phyloP scores from a whole-genome alignment of 2,329 filamentous ascomycete species.

The Massarina eburnea region DNA sequence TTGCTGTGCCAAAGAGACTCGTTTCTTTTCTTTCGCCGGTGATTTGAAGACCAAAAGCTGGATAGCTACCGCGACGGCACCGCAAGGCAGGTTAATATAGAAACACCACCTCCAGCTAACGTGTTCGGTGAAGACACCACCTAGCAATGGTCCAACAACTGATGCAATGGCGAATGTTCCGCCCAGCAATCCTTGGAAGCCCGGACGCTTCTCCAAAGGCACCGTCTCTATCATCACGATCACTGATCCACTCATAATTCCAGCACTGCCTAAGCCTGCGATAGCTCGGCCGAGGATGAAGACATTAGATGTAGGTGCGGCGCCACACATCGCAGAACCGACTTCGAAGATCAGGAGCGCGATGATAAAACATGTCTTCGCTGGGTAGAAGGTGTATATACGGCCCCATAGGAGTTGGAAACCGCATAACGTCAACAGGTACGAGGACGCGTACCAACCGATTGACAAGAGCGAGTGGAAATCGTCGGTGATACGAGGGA shows the following conservation, averaged over 20 bases:
- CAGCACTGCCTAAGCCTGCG: conserved; percentile 39
- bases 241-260: conserved; percentile 37
- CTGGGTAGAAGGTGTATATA: conserved; percentile 2
- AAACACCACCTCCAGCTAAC: neutral
- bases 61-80: neutral
- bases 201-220: conserved; percentile 42
- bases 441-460: conserved; percentile 38
- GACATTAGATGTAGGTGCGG: conserved; percentile 17
- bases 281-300: conserved; percentile 45
- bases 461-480: conserved; percentile 40
- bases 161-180: neutral
- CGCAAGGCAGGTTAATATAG: neutral
- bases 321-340: conserved; percentile 32
- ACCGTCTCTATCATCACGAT: conserved; percentile 40
- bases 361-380: neutral
- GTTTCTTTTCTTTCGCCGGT: neutral
- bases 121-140: neutral
- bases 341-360: conserved; percentile 4
- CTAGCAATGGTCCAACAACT: neutral
- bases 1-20: neutral
- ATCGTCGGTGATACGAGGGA: conserved; percentile 43
- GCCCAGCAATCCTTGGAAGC: conserved; percentile 36
- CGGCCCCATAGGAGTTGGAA: conserved; percentile 13
- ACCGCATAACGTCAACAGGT: conserved; percentile 24
- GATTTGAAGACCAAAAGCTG: conserved; percentile 4